Evolutionary conservation across 768 basidiomycete genomes (phyloP), one percentile per base, ranked within the genome.

Genomic region (Amanita rimosa): DNA sequence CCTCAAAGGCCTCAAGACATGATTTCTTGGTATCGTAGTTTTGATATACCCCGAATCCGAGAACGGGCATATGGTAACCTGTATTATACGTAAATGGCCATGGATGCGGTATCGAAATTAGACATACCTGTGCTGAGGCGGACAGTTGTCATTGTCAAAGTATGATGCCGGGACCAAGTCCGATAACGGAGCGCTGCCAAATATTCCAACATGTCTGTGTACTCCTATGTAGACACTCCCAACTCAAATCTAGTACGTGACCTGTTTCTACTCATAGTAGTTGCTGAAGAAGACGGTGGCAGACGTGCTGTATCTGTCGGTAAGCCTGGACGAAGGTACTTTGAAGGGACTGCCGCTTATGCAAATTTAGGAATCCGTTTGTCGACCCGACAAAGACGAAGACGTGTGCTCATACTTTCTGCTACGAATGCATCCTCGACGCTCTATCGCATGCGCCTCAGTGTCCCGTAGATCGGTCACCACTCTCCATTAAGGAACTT

Each of bases 321-420:
- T 81, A 55, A 52, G 66, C 50, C 2, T 17, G 33, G 33, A 14
- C 16, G 49, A 42, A 10, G 9, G 21, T 19, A 3, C 27, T 29
- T 17, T 6, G 13, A n/a, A 55, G 44, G 16, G 7, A 13, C 13
- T 27, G 6, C 22, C 24, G 6, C 22, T 36, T 33, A 35, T 21
- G 49, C 17, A 27, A 17, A 33, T 19, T n/a, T 57, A 84, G 83
- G 19, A 71, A 72, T 48, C 86, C 89, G 2, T 92, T 93, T 58
- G 65, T 78, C 6, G 76, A 89, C 26, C 92, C 91, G 8, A 74
- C 73, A 1, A 85, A 85, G 0, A 82, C 87, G 0, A 73, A 65
- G 35, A 78, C 82, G 6, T 94, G 92, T 56, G 71, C 76, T 51
- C 92, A 91, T 60, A 94, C 89, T 0, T 94, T 94, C 62, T 95